phyloP scores from a whole-genome alignment of 1,284 basidiomycete genomes.

The Rhodotorula sp. region DNA sequence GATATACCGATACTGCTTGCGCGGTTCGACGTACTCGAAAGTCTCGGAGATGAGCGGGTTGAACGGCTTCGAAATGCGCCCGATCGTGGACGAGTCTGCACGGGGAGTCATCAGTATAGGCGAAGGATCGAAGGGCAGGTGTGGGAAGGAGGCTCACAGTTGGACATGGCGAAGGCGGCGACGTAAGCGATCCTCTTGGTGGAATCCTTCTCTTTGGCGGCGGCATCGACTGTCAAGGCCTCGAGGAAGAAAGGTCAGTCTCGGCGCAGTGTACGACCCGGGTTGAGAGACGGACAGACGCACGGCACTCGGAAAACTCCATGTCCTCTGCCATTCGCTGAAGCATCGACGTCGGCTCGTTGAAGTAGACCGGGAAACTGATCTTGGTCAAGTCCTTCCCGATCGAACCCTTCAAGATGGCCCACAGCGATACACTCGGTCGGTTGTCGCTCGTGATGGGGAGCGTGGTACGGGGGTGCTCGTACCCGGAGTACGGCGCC shows the following conservation, averaged over 20 bases:
- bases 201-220: slow-evolving; percentile 71
- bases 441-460: slow-evolving; percentile 74
- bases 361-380: slow-evolving; percentile 59
- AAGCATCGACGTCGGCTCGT: slow-evolving; percentile 93
- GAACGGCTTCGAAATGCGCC: slow-evolving; percentile 89
- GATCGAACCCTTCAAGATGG: slow-evolving; percentile 90
- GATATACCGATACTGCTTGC: slow-evolving; percentile 86
- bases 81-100: slow-evolving; percentile 77
- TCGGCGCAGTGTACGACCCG: background rate
- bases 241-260: background rate
- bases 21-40: slow-evolving; percentile 86
- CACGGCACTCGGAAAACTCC: slow-evolving; percentile 90
- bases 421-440: slow-evolving; percentile 90
- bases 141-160: slow-evolving; percentile 53
- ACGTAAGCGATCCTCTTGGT: slow-evolving; percentile 86
- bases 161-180: slow-evolving; percentile 95
- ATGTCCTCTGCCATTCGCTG: slow-evolving; percentile 58
- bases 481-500: slow-evolving; percentile 68
- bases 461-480: slow-evolving; percentile 63
- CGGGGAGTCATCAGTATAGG: background rate
- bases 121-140: no score
- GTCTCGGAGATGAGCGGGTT: slow-evolving; percentile 90
- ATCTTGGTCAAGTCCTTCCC: slow-evolving; percentile 97
- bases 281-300: slow-evolving; percentile 48
- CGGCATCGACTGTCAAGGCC: slow-evolving; percentile 67